Evolutionary conservation across 768 basidiomycete genomes (phyloP).

Genomic region (Gyrodon lividus): DNA sequence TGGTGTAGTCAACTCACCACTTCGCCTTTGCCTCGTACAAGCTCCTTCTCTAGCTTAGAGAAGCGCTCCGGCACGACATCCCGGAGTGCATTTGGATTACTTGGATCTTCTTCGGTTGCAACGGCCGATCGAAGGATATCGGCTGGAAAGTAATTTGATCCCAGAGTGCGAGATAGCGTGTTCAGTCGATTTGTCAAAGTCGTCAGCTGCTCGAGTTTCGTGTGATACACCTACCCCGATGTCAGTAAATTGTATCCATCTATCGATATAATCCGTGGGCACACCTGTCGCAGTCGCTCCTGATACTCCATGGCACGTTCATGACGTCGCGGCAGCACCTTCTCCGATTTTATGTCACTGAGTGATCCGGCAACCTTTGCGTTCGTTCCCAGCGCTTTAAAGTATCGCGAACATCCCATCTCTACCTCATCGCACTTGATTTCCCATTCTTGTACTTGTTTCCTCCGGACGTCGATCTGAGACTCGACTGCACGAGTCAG

Average conservation of each 20-base stretch:
- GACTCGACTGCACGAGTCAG: conserved; percentile 74
- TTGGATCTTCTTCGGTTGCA: conserved; percentile 41
- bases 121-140: conserved; percentile 53
- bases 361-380: conserved; percentile 63
- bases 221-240: conserved; percentile 58
- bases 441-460: conserved; percentile 78
- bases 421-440: conserved; percentile 62
- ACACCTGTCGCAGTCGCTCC: conserved; percentile 76
- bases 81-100: conserved; percentile 42
- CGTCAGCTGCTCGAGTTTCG: conserved; percentile 72
- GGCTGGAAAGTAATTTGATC: conserved; percentile 51
- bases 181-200: conserved; percentile 68
- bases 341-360: conserved; percentile 69
- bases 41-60: conserved; percentile 76
- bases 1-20: conserved; percentile 50
- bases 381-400: conserved; percentile 68
- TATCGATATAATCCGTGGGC: conserved; percentile 21
- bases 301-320: conserved; percentile 68
- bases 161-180: conserved; percentile 58
- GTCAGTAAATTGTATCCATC: neutral
- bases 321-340: conserved; percentile 68
- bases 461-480: conserved; percentile 64
- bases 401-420: conserved; percentile 62
- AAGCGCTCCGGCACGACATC: conserved; percentile 85
- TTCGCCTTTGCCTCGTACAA: conserved; percentile 84